These are phyloP conservation scores for Fusarium sp. DNA, from an alignment of 2,329 filamentous ascomycete genomes.

Conservation along the genomic window DNA sequence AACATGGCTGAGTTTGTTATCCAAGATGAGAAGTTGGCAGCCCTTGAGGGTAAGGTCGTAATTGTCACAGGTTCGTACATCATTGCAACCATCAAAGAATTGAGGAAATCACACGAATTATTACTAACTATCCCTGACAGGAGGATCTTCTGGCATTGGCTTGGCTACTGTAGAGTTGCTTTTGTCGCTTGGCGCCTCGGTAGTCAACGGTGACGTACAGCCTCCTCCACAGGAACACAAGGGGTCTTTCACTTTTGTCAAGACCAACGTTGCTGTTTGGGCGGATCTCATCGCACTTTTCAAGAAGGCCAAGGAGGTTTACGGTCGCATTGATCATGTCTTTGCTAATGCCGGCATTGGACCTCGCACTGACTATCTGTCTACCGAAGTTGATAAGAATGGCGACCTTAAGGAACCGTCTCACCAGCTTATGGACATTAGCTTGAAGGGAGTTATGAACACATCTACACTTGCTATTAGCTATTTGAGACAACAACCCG, in stretches of 20 bases:
- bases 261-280: conserved; percentile 63
- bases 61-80: conserved; percentile 56
- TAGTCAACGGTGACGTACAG: conserved; percentile 66
- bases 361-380: conserved; percentile 59
- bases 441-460: conserved; percentile 61
- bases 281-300: conserved; percentile 62
- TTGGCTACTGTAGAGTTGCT: conserved; percentile 65
- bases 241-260: conserved; percentile 49
- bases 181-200: conserved; percentile 63
- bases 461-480: conserved; percentile 61
- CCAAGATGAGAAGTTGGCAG: conserved; percentile 54
- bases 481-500: conserved; percentile 59
- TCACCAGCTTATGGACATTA: conserved; percentile 59
- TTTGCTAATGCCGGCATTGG: conserved; percentile 74
- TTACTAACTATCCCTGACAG: conserved; percentile 39
- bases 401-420: conserved; percentile 61
- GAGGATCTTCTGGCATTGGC: conserved; percentile 70
- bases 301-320: conserved; percentile 63
- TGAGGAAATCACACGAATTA: not conserved
- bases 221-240: conserved; percentile 47
- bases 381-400: conserved; percentile 59
- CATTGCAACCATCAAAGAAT: not conserved
- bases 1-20: conserved; percentile 60
- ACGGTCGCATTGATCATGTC: conserved; percentile 81
- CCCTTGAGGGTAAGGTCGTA: conserved; percentile 61